A percentile compares a stretch with the other conserved stretches of the same genome.
Conservation (phyloP, 257 asterid species). For the Solanum sparsipilum region DNA sequence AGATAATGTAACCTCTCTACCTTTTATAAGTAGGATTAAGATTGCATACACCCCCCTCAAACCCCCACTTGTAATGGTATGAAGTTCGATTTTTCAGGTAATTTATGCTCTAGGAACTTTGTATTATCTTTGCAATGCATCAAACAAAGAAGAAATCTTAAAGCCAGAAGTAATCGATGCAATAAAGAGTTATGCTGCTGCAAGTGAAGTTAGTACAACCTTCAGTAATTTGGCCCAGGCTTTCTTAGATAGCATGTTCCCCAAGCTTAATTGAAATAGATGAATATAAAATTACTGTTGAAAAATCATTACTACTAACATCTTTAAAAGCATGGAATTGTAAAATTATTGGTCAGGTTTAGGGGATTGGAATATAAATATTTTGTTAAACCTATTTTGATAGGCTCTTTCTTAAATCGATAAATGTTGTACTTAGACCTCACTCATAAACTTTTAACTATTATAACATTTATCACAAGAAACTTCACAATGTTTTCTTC, state of each 20-base stretch:
- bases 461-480: neutral
- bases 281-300: neutral
- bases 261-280: neutral
- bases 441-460: neutral
- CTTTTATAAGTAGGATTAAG: no score
- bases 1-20: no score
- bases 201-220: constrained; percentile 37
- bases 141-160: constrained; percentile 48
- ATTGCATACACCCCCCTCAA: neutral
- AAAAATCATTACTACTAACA: neutral
- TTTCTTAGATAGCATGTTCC: constrained; percentile 47
- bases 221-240: constrained; percentile 76
- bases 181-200: constrained; percentile 56
- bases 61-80: no score
- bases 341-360: neutral
- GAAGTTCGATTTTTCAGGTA: neutral
- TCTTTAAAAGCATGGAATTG: neutral
- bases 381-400: neutral
- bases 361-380: neutral
- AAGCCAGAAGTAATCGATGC: constrained; percentile 68
- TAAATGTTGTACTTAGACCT: no score
- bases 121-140: constrained; percentile 56
- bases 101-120: constrained; percentile 54
- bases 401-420: neutral
- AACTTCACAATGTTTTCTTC: neutral